Evolutionary conservation across 1,284 basidiomycete genomes (phyloP).

Genomic region (Kwoniella shivajii): DNA sequence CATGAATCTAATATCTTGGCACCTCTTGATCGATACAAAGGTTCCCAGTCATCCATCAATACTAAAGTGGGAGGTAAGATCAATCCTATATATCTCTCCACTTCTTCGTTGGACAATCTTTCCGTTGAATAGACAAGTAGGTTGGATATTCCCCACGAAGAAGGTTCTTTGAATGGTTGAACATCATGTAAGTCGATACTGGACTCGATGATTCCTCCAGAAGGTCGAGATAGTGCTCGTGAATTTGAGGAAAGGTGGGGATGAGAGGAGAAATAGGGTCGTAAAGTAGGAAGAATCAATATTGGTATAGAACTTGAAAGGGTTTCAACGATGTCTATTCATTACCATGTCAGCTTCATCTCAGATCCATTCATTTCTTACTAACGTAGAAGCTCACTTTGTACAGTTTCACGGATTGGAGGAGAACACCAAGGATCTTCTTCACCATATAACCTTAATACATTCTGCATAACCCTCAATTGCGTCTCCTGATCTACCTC

Average conservation of each 20-base stretch:
- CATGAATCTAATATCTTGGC: slow-evolving; percentile 36
- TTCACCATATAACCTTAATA: slow-evolving; percentile 32
- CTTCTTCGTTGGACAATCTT: slow-evolving; percentile 14
- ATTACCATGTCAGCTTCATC: background rate
- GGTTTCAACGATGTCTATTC: slow-evolving; percentile 2
- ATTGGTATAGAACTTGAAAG: slow-evolving; percentile 22
- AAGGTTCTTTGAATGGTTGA: slow-evolving; percentile 35
- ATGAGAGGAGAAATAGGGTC: slow-evolving; percentile 35
- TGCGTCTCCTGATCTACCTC: slow-evolving; percentile 29
- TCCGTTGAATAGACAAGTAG: slow-evolving; percentile 31
- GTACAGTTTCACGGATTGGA: slow-evolving; percentile 19
- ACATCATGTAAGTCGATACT: slow-evolving; percentile 39
- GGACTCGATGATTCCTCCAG: slow-evolving; percentile 31
- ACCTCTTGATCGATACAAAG: slow-evolving; percentile 43
- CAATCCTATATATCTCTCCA: slow-evolving; percentile 41
- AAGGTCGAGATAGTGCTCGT: slow-evolving; percentile 31
- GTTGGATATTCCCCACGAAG: slow-evolving; percentile 40
- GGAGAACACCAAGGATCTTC: slow-evolving; percentile 35
- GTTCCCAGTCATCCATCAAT: slow-evolving; percentile 54
- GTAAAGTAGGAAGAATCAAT: slow-evolving; percentile 22
- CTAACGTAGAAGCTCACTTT: slow-evolving; percentile 24
- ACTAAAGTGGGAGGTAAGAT: slow-evolving; percentile 51
- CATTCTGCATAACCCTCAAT: slow-evolving; percentile 20
- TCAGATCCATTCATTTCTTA: background rate
- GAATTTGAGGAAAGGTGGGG: slow-evolving; percentile 34